Evolutionary conservation across 208 protist species (phyloP), one percentile per base, ranked within the genome.

Genomic region (Porcisia hertigi): DNA sequence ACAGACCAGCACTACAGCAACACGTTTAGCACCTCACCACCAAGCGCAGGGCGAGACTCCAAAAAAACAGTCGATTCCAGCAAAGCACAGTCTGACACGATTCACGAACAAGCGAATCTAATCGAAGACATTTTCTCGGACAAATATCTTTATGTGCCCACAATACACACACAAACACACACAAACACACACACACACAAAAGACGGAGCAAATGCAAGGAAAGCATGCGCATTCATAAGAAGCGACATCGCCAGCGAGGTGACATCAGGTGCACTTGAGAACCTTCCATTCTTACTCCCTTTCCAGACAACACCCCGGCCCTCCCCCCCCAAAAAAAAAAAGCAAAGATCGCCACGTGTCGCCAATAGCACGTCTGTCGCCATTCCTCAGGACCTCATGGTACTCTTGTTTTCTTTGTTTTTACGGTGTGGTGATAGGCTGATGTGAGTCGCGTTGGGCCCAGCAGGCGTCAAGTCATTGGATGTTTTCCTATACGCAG

Each of bases 351-450:
- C 59, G 11, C 59, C 34, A 49, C 20, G 23, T 6, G 3, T 41
- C 23, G 65, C 11, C 47, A 36, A 7, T 25, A 41, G 23, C 65
- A 5, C 11, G 8, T 47, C 18, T 77, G 23, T 52, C 18, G 18
- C 30, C 39, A 11, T 55, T 80, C 54, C 12, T 71, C 47, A 75
- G 39, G 41, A 30, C 8, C 43, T 58, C 39, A 63, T 36, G 30
- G 59, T 18, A 0, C 43, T 30, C 53, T 88, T 84, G 39, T 76
- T 82, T 36, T 75, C 75, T 30, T 85, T 77, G 41, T 86, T 88
- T 71, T 86, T 88, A 11, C 81, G 71, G 23, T 77, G 73, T 7
- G 85, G 75, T 12, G 84, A 77, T 11, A 71, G 71, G 45, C 77
- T 88, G 41, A 85, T 84, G 43, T 70, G 71, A 25, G 45, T 18